Percentiles rank a stretch among this genome's conserved stretches.
Conservation (phyloP, 2,329 filamentous ascomycete genomes). For the Xylaria sp. region DNA sequence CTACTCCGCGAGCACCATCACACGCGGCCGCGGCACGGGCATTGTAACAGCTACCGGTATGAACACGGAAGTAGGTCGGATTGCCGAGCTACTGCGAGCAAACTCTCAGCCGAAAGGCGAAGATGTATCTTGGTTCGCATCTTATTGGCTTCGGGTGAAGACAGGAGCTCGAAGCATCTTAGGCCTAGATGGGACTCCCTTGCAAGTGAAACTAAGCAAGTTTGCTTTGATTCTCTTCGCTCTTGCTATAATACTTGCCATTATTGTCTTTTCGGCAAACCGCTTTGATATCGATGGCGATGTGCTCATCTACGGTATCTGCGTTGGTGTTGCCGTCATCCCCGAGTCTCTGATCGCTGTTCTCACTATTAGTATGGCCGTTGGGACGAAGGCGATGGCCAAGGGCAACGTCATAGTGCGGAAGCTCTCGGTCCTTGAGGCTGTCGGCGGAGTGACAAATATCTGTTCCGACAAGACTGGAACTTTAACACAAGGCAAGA, state of each 20-base stretch:
- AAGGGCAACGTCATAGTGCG: conserved; percentile 65
- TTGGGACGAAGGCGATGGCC: conserved; percentile 65
- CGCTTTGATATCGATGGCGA: conserved; percentile 64
- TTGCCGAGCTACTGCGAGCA: conserved; percentile 74
- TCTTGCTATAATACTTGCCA: conserved; percentile 69
- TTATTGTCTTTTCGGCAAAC: conserved; percentile 71
- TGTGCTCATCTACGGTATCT: conserved; percentile 65
- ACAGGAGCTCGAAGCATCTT: conserved; percentile 62
- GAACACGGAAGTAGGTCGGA: conserved; percentile 79
- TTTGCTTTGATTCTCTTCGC: conserved; percentile 84
- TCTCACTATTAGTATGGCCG: conserved; percentile 69
- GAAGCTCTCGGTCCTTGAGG: conserved; percentile 72
- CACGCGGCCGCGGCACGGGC: conserved; percentile 73
- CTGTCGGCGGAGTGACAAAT: conserved; percentile 74
- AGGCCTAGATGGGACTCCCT: conserved; percentile 78
- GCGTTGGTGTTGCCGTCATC: conserved; percentile 63
- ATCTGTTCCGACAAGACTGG: conserved; percentile 79
- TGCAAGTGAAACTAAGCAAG: conserved; percentile 86
- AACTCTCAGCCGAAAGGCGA: conserved; percentile 62
- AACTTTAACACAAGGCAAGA: conserved; percentile 72
- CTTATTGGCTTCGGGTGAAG: conserved; percentile 57
- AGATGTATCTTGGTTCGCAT: conserved; percentile 55
- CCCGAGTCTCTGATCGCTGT: conserved; percentile 69
- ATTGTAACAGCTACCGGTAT: conserved; percentile 77
- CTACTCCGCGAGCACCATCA: conserved; percentile 78